phyloP scores from a whole-genome alignment of 129 eudicot genomes.

The Scalesia atractyloides region DNA sequence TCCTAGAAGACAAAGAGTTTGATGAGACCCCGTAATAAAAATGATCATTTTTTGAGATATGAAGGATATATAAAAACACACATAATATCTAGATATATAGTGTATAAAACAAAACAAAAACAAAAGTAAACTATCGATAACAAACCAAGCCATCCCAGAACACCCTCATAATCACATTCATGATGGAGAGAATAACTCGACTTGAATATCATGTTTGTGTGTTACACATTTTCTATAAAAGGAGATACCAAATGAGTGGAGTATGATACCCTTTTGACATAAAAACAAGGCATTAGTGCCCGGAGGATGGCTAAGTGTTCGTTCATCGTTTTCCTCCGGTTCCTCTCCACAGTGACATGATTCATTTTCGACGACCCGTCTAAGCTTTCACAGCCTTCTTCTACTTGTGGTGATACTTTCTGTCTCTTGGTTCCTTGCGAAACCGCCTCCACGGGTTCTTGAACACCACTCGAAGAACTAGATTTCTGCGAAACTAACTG shows the following conservation, averaged over 20 bases:
- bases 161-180: no score
- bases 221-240: not conserved
- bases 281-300: conserved; percentile 93
- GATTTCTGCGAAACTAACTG: conserved; percentile 42
- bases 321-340: conserved; percentile 94
- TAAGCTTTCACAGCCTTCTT: conserved; percentile 30
- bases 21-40: no score
- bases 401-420: conserved; percentile 26
- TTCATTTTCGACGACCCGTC: conserved; percentile 53
- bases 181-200: no score
- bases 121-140: no score
- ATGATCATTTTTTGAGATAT: no score
- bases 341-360: conserved; percentile 89
- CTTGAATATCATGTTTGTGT: not conserved
- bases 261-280: conserved; percentile 72
- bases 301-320: conserved; percentile 79
- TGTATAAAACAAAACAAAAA: no score
- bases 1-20: no score
- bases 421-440: conserved; percentile 58
- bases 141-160: no score
- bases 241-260: not conserved
- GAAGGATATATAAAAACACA: no score
- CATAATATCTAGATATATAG: no score
- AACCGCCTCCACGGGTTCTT: conserved; percentile 29
- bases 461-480: conserved; percentile 34